Conservation (phyloP, 257 asterid genomes). For the Forsythia suspensa region DNA sequence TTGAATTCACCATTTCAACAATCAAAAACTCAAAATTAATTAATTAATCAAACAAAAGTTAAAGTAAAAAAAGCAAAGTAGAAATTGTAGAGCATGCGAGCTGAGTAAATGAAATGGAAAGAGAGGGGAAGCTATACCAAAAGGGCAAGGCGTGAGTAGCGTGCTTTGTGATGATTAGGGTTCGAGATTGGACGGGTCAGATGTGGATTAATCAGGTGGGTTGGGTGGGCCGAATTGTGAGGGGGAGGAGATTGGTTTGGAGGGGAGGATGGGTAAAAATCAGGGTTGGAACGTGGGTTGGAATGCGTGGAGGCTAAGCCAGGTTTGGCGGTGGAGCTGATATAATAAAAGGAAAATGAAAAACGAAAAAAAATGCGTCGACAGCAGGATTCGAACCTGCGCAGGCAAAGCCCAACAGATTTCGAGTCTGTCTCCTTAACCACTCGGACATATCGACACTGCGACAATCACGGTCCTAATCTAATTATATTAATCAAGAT, state of each 20-base stretch:
- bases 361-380: neutral
- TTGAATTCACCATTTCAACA: conserved; percentile 24
- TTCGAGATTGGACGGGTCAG: conserved; percentile 11
- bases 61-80: neutral
- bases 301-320: neutral
- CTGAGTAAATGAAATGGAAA: neutral
- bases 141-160: conserved; percentile 20
- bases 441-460: neutral
- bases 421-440: conserved; percentile 1
- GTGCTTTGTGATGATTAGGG: conserved; percentile 26
- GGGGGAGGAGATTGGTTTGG: neutral
- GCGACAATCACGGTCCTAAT: no score
- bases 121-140: conserved; percentile 1
- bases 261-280: neutral
- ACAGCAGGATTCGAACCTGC: conserved; percentile 1
- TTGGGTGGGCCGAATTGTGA: neutral
- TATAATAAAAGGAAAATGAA: neutral
- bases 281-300: neutral
- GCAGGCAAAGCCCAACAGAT: neutral
- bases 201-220: neutral
- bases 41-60: neutral
- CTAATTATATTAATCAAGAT: no score
- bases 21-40: neutral
- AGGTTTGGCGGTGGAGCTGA: neutral
- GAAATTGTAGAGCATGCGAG: neutral